These are phyloP conservation scores for Aspergillus kassunensis DNA, from an alignment of 495 filamentous ascomycete genomes.

Conservation along the genomic window DNA sequence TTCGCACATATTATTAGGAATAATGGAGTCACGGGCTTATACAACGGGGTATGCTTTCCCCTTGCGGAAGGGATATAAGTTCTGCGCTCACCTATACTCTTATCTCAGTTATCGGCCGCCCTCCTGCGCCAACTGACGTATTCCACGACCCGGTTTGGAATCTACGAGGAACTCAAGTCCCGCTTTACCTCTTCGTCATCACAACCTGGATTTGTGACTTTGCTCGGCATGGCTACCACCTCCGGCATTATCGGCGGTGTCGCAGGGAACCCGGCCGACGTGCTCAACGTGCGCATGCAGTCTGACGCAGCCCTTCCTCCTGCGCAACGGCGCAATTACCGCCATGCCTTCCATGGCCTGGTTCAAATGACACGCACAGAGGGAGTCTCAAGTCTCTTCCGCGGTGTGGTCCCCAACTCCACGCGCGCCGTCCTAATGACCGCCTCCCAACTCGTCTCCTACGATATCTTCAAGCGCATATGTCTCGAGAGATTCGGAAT, in stretches of 20 bases:
- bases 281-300: slow-evolving; percentile 98
- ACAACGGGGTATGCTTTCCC: slow-evolving; percentile 62
- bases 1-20: slow-evolving; percentile 69
- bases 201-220: slow-evolving; percentile 58
- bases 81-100: slow-evolving; percentile 1
- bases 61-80: neutral
- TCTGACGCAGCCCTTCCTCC: slow-evolving; percentile 79
- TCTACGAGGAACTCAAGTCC: slow-evolving; percentile 88
- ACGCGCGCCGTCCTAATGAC: slow-evolving; percentile 92
- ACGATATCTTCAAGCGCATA: slow-evolving; percentile 84
- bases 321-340: slow-evolving; percentile 77
- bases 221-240: slow-evolving; percentile 73
- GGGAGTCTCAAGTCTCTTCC: slow-evolving; percentile 67
- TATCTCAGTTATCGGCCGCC: slow-evolving; percentile 74
- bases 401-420: slow-evolving; percentile 89
- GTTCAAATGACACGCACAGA: slow-evolving; percentile 79
- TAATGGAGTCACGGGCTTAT: slow-evolving; percentile 70
- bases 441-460: slow-evolving; percentile 80
- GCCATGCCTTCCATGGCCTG: slow-evolving; percentile 81
- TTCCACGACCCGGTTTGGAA: slow-evolving; percentile 86
- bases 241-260: slow-evolving; percentile 89
- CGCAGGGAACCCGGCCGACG: slow-evolving; percentile 89
- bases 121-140: slow-evolving; percentile 89
- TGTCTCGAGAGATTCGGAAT: slow-evolving; percentile 65
- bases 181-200: slow-evolving; percentile 49